Conservation (phyloP, 2,329 filamentous ascomycete genomes). For the Penicillium sp. region DNA sequence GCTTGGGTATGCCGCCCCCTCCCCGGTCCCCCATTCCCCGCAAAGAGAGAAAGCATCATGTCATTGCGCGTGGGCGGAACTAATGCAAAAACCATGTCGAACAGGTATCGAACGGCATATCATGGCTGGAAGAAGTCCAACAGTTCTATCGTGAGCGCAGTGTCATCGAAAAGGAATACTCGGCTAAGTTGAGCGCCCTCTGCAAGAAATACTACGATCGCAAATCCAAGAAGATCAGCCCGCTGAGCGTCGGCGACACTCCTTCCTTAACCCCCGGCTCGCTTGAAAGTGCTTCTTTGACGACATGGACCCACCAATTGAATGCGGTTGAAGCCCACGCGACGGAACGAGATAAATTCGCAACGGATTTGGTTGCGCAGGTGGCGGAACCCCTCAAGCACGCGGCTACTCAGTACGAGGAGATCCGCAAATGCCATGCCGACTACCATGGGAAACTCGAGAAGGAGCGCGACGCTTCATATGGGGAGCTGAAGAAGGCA, state of each 20-base stretch:
- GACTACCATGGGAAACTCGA: slow-evolving; percentile 90
- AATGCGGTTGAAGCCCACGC: slow-evolving; percentile 87
- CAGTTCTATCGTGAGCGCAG: slow-evolving; percentile 96
- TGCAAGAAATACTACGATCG: slow-evolving; percentile 98
- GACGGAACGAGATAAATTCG: slow-evolving; percentile 84
- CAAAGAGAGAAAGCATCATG: slow-evolving; percentile 13
- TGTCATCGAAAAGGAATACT: slow-evolving; percentile 95
- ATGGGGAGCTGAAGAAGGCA: slow-evolving; percentile 82
- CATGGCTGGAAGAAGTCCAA: slow-evolving; percentile 95
- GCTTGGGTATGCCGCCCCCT: slow-evolving; percentile 70
- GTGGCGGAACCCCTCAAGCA: slow-evolving; percentile 86
- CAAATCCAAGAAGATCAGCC: slow-evolving; percentile 87
- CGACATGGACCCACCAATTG: slow-evolving; percentile 94
- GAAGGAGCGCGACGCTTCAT: slow-evolving; percentile 83
- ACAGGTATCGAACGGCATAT: slow-evolving; percentile 79
- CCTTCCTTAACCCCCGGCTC: slow-evolving; percentile 93
- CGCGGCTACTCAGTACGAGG: slow-evolving; percentile 77
- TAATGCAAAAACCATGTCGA: slow-evolving; percentile 24
- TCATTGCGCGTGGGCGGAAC: slow-evolving; percentile 15
- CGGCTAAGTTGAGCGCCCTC: slow-evolving; percentile 79
- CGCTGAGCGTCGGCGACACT: slow-evolving; percentile 88
- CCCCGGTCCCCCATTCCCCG: slow-evolving; percentile 22
- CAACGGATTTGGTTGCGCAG: slow-evolving; percentile 74
- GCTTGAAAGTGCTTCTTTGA: slow-evolving; percentile 92
- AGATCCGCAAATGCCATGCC: slow-evolving; percentile 85